Conservation (phyloP, 306 rosid species). For the Alnus rubra region DNA sequence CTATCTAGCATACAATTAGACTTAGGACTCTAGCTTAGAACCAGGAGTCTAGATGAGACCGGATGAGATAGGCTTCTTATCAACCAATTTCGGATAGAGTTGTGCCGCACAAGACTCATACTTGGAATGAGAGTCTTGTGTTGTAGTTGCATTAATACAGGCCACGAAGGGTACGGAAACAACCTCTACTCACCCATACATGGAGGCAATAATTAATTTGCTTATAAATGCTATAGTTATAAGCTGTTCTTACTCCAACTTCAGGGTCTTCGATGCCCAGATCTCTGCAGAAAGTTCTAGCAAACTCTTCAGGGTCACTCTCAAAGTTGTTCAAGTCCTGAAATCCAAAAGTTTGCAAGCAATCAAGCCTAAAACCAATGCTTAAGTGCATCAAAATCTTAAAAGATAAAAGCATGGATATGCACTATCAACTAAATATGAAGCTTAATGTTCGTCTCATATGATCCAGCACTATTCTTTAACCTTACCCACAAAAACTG, state of each 20-base stretch:
- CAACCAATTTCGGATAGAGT: no score
- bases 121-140: no score
- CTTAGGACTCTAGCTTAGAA: no score
- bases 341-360: constrained; percentile 29
- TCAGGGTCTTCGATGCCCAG: constrained; percentile 88
- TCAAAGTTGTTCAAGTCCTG: constrained; percentile 94
- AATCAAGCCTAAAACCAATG: constrained; percentile 12
- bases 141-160: no score
- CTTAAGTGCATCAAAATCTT: background rate
- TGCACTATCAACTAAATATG: background rate
- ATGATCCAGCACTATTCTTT: constrained; percentile 2
- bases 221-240: background rate
- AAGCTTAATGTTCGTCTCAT: background rate
- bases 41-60: no score
- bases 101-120: no score
- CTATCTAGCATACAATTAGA: no score
- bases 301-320: constrained; percentile 96
- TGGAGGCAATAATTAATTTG: constrained; percentile 9
- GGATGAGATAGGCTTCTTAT: no score
- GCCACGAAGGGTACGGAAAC: background rate
- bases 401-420: constrained; percentile 10
- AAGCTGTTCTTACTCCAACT: constrained; percentile 77
- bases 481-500: constrained; percentile 91
- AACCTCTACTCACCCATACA: background rate
- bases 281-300: constrained; percentile 78